These are phyloP conservation scores for Peltaster fructicola DNA, from an alignment of 2,329 filamentous ascomycete genomes.

Conservation along the genomic window DNA sequence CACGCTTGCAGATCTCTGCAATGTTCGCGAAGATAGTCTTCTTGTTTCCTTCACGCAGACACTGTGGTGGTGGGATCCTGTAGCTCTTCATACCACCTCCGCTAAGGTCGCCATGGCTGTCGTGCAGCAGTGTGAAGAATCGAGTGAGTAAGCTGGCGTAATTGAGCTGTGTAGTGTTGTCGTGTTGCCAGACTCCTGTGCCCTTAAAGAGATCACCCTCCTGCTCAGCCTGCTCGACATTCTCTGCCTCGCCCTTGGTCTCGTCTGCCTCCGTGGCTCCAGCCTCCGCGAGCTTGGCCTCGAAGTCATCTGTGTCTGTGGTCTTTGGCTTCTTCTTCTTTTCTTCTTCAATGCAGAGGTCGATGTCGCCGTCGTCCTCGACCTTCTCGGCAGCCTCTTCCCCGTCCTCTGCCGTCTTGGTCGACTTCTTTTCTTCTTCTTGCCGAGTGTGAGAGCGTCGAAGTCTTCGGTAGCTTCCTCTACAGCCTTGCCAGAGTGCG, in stretches of 20 bases:
- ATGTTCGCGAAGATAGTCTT: slow-evolving; percentile 99
- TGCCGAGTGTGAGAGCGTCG: slow-evolving; percentile 19
- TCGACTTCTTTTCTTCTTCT: slow-evolving; percentile 60
- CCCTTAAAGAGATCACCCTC: slow-evolving; percentile 69
- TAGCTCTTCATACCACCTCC: slow-evolving; percentile 74
- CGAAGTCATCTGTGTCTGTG: slow-evolving; percentile 44
- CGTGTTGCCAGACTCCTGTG: slow-evolving; percentile 79
- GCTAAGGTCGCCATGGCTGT: slow-evolving; percentile 86
- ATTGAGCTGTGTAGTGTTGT: slow-evolving; percentile 57
- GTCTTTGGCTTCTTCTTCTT: slow-evolving; percentile 53
- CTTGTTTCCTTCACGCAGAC: slow-evolving; percentile 98
- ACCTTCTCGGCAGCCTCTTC: slow-evolving; percentile 29
- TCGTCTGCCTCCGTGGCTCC: slow-evolving; percentile 37
- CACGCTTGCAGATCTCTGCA: slow-evolving; percentile 93
- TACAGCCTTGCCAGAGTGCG: slow-evolving; percentile 38
- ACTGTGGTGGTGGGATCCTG: slow-evolving; percentile 98
- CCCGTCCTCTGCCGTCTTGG: slow-evolving; percentile 30
- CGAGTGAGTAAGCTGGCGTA: slow-evolving; percentile 75
- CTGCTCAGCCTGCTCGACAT: slow-evolving; percentile 24
- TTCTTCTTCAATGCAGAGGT: slow-evolving; percentile 69
- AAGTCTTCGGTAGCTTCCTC: slow-evolving; percentile 22
- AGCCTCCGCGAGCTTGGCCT: slow-evolving; percentile 46
- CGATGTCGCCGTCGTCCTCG: slow-evolving; percentile 41
- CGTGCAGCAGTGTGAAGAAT: slow-evolving; percentile 87
- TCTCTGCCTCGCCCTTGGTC: slow-evolving; percentile 35